phyloP scores from a whole-genome alignment of 2,329 filamentous ascomycete genomes.

The Penicillium sp. region DNA sequence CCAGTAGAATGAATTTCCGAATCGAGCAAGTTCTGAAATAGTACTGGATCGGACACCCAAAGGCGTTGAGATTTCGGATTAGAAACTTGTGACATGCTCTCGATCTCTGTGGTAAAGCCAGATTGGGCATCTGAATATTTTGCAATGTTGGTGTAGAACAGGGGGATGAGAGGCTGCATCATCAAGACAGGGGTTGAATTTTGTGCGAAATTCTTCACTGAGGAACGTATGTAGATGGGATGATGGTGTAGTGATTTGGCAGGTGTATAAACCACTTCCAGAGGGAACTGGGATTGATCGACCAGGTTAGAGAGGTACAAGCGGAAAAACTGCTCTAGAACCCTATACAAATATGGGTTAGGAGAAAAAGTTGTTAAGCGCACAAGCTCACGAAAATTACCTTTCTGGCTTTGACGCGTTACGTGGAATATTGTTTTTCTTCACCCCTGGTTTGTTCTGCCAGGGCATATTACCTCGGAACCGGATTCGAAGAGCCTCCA shows the following conservation, averaged over 20 bases:
- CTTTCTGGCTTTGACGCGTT: slow-evolving; percentile 15
- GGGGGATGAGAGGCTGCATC: slow-evolving; percentile 11
- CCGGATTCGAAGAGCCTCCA: slow-evolving; percentile 20
- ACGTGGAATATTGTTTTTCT: slow-evolving; percentile 12
- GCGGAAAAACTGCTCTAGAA: slow-evolving; percentile 5
- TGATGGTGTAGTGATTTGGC: slow-evolving; percentile 5
- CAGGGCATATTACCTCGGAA: slow-evolving; percentile 22
- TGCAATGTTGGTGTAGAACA: slow-evolving; percentile 11
- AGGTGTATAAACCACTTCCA: slow-evolving; percentile 9
- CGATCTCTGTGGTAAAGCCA: neutral
- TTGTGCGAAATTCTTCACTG: neutral
- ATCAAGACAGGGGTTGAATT: neutral
- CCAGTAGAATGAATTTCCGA: neutral
- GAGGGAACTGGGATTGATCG: neutral
- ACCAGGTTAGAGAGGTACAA: slow-evolving; percentile 3
- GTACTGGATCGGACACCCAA: neutral
- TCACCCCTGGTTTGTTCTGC: slow-evolving; percentile 18
- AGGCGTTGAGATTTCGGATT: slow-evolving; percentile 9
- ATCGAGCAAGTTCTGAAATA: neutral
- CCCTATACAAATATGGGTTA: neutral
- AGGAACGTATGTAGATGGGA: slow-evolving; percentile 7
- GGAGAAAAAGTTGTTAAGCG: neutral
- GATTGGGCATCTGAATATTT: neutral
- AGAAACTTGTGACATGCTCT: neutral
- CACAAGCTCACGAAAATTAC: neutral